Evolutionary conservation across 345 rosid species (phyloP).

Genomic region (Cardamine occulta): DNA sequence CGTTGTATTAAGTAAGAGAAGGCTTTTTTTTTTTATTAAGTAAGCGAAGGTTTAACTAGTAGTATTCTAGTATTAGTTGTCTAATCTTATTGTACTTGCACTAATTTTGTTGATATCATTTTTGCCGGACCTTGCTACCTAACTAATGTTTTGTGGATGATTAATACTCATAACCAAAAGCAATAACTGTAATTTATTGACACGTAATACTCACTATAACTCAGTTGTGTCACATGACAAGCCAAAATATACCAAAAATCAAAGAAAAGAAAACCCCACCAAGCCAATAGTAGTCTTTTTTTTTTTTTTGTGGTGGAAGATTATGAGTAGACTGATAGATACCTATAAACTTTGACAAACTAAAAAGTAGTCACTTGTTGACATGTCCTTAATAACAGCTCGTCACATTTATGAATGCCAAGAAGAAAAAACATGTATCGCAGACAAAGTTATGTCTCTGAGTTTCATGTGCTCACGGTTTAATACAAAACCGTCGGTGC

Average conservation of each 20-base stretch:
- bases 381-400: slow-evolving; percentile 12
- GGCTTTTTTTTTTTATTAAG: neutral
- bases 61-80: neutral
- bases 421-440: slow-evolving; percentile 9
- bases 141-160: slow-evolving; percentile 4
- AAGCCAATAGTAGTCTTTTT: neutral
- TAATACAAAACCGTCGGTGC: slow-evolving; percentile 32
- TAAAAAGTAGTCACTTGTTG: neutral
- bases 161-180: slow-evolving; percentile 7
- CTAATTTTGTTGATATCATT: neutral
- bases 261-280: neutral
- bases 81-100: neutral
- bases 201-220: slow-evolving; percentile 8
- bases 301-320: neutral
- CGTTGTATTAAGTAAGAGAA: slow-evolving; percentile 5
- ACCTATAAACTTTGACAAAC: neutral
- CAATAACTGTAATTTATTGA: slow-evolving; percentile 13
- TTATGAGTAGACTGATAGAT: neutral
- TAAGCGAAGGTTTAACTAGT: neutral
- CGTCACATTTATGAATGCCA: slow-evolving; percentile 11
- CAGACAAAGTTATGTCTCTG: slow-evolving; percentile 20
- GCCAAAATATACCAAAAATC: neutral
- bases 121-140: neutral
- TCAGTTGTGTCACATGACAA: slow-evolving; percentile 1
- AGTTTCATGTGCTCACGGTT: slow-evolving; percentile 3